Conservation (phyloP, 1,284 basidiomycete species). For the Moesziomyces parantarcticus region DNA sequence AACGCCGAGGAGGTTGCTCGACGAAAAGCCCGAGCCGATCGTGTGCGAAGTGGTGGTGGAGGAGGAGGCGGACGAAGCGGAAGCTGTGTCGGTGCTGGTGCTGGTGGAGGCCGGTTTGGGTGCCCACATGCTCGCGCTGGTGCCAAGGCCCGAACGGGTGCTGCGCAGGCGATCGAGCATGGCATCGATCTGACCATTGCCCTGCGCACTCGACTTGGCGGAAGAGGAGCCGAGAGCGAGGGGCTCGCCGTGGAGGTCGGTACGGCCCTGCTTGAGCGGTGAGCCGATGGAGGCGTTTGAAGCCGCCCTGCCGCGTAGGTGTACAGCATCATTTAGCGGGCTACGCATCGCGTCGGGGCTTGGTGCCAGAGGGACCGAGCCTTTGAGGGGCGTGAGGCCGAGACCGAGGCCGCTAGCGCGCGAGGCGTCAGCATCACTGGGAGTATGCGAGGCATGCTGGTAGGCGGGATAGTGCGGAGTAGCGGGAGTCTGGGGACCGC, state of each 20-base stretch:
- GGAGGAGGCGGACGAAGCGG: constrained; percentile 2
- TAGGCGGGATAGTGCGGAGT: constrained; percentile 41
- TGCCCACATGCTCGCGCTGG: constrained; percentile 50
- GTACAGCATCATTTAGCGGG: constrained; percentile 29
- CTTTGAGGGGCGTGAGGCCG: constrained; percentile 43
- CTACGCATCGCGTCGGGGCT: constrained; percentile 29
- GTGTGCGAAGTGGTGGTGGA: constrained; percentile 17
- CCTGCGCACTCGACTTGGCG: neutral
- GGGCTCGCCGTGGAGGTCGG: constrained; percentile 20
- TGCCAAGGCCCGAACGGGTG: constrained; percentile 38
- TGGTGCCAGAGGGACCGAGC: constrained; percentile 29
- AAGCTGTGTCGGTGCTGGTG: neutral
- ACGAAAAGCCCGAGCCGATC: constrained; percentile 21
- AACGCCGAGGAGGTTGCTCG: constrained; percentile 31
- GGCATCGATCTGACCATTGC: constrained; percentile 32
- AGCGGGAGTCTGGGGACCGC: constrained; percentile 45
- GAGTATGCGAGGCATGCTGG: constrained; percentile 11
- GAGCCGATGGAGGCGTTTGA: constrained; percentile 31
- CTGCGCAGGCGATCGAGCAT: constrained; percentile 47
- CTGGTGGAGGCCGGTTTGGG: constrained; percentile 22
- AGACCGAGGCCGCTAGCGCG: constrained; percentile 44
- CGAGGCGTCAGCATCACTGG: constrained; percentile 21
- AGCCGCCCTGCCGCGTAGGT: constrained; percentile 30
- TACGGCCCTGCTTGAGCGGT: constrained; percentile 26
- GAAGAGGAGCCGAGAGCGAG: constrained; percentile 24